A percentile compares a stretch with the other conserved stretches of the same genome.
Evolutionary conservation across 2,329 filamentous ascomycete genomes (phyloP).

Genomic region (Sporothrix curviconia): DNA sequence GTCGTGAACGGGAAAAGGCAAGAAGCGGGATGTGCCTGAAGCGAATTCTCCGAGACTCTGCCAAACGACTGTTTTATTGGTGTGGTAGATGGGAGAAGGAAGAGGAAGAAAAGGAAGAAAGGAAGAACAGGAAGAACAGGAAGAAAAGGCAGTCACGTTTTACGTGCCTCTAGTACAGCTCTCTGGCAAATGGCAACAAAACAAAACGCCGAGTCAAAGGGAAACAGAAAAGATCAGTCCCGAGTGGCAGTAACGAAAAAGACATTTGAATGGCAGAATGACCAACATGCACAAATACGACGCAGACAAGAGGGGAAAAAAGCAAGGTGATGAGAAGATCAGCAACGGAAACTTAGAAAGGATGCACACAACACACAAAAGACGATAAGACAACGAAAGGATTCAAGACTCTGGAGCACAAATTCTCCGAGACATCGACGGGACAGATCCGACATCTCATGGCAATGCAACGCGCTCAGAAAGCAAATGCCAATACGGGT

Average conservation of each 20-base stretch:
- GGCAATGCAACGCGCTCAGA: not conserved
- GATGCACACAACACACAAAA: not conserved
- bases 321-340: no score
- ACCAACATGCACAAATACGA: no score
- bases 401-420: no score
- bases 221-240: not conserved
- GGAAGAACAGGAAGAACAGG: not conserved
- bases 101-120: not conserved
- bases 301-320: no score
- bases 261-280: no score
- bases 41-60: slow-evolving; percentile 7
- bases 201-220: no score
- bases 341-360: no score
- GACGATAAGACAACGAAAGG: no score
- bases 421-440: slow-evolving; percentile 13
- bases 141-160: not conserved
- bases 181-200: no score
- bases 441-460: not conserved
- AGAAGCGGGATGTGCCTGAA: not conserved
- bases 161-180: no score
- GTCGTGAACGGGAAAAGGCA: not conserved
- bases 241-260: no score
- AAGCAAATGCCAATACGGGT: not conserved
- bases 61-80: not conserved
- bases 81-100: not conserved